phyloP scores from a whole-genome alignment of 2,329 filamentous ascomycete genomes.

The Fusarium floridanum region DNA sequence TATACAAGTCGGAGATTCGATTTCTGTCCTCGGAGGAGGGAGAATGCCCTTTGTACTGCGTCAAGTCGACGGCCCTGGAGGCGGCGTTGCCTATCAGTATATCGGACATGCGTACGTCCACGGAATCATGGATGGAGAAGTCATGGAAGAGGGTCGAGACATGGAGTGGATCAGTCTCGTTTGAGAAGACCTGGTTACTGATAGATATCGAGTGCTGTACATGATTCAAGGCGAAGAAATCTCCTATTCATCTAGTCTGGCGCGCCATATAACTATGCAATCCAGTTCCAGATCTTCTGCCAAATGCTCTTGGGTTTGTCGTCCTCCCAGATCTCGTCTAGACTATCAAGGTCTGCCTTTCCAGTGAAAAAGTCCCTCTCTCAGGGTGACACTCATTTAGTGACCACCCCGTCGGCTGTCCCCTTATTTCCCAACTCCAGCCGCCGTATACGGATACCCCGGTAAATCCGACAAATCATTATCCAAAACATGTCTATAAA shows the following conservation, averaged over 20 bases:
- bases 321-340: neutral
- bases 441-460: neutral
- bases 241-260: neutral
- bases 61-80: neutral
- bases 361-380: neutral
- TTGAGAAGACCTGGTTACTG: neutral
- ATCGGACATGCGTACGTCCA: neutral
- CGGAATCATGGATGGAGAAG: neutral
- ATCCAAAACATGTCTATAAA: neutral
- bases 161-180: neutral
- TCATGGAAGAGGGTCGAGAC: neutral
- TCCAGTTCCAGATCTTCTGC: neutral
- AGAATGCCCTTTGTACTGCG: neutral
- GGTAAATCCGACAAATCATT: neutral
- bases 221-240: neutral
- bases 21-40: neutral
- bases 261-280: neutral
- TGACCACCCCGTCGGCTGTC: neutral
- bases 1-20: neutral
- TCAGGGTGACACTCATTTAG: neutral
- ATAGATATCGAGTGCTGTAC: neutral
- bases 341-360: neutral
- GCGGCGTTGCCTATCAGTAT: neutral
- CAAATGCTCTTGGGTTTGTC: neutral
- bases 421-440: neutral